Evolutionary conservation across 148 eudicot genomes (phyloP).

Genomic region (Diospyros lotus): DNA sequence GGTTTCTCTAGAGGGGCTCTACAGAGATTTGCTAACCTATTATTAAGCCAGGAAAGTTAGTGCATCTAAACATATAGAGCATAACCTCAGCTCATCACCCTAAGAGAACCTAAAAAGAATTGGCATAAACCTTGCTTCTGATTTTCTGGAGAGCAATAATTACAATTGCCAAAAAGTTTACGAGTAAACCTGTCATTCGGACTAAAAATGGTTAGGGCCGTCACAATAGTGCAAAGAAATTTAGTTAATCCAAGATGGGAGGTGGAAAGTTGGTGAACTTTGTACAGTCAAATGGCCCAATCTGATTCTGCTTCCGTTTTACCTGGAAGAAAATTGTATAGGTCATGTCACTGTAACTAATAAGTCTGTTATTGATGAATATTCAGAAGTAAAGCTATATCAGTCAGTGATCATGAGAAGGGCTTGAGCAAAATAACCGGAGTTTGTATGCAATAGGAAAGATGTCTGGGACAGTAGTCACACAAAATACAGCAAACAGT

Average conservation of each 20-base stretch:
- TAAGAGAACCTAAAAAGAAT: neutral
- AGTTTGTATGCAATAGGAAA: too few species aligned
- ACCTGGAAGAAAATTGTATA: constrained; percentile 52
- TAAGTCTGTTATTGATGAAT: neutral
- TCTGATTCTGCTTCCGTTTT: constrained; percentile 58
- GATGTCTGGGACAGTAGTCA: too few species aligned
- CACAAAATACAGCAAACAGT: too few species aligned
- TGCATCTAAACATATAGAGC: neutral
- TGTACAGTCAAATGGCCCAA: constrained; percentile 94
- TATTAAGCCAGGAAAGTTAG: neutral
- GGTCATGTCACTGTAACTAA: neutral
- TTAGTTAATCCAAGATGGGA: constrained; percentile 24
- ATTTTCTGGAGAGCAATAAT: too few species aligned
- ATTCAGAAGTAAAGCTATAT: neutral
- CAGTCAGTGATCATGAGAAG: neutral
- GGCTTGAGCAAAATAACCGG: neutral
- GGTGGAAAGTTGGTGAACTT: constrained; percentile 44
- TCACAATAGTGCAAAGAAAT: constrained; percentile 9
- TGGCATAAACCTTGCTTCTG: neutral
- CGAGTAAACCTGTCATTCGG: too few species aligned
- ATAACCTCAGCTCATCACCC: constrained; percentile 1
- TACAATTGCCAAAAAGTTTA: too few species aligned
- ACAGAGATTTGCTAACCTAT: constrained; percentile 13
- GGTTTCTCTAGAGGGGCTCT: neutral
- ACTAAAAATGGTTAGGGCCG: neutral